Evolutionary conservation across 768 basidiomycete genomes (phyloP), one percentile per base, ranked within the genome.

Genomic region (Baorangia bicolor): DNA sequence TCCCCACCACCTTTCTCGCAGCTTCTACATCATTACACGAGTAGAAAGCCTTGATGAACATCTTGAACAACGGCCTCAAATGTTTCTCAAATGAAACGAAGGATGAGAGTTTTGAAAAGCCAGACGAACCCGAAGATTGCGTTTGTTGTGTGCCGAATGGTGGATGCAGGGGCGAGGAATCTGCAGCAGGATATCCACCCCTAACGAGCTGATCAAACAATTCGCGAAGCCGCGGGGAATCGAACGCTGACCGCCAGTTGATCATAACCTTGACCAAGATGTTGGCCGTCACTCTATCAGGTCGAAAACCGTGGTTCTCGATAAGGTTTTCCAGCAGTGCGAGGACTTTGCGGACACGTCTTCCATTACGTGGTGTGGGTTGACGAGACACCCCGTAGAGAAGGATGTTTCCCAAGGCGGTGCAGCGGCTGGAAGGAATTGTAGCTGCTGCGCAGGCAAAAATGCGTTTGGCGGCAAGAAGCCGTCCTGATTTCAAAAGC

Each of bases 271-370:
- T 85, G 56, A 90, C 55, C 41, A 92, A 49, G 44, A 91, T 81
- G 63, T 92, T 92, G 52, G 81, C 73, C 5, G 91, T 91, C 37
- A 87, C 74, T 11, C 85, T 77, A 66, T 93, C 89, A 10, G 85
- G 82, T 12, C 65, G 64, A 64, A 91, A 88, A 8, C 70, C 76
- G 35, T 77, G 75, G 41, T 74, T 64, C 45, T 69, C 61, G 41
- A 73, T 66, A 30, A 91, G 76, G 13, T 72, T 57, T 34, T 75
- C 67, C 50, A 83, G 74, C 30, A 76, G 69, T 5, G 64, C 66
- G 20, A 74, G 51, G 27, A 80, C 60, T 56, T 73, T 74, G 25
- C 77, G 74, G n/a, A 85, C 71, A 13, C 79, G 70, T 43, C 77
- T 76, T 30, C 73, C 75, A 53, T 81, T 78, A 18, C 75, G 72